Evolutionary conservation across 345 rosid genomes (phyloP).

Genomic region (Lumnitzera racemosa): DNA sequence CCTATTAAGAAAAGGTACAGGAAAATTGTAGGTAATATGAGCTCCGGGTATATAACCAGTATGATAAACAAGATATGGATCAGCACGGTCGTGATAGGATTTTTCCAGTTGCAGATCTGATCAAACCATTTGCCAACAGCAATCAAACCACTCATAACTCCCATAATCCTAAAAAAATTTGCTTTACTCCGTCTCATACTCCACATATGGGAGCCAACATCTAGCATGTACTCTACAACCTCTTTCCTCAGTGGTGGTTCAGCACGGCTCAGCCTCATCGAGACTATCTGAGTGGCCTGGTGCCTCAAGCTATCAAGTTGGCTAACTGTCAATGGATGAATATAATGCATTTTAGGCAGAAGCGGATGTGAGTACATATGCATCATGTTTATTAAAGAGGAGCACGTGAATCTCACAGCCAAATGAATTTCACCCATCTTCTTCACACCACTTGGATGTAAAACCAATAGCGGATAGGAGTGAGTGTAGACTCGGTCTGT

Average conservation of each 20-base stretch:
- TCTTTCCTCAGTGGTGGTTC: slow-evolving; percentile 44
- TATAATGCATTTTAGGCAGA: slow-evolving; percentile 34
- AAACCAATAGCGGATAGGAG: slow-evolving; percentile 38
- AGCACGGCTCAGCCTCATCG: slow-evolving; percentile 25
- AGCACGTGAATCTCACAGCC: slow-evolving; percentile 38
- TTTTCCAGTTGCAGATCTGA: slow-evolving; percentile 30
- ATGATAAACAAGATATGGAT: slow-evolving; percentile 24
- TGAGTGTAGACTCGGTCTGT: slow-evolving; percentile 32
- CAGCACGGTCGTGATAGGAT: slow-evolving; percentile 26
- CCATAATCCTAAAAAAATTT: slow-evolving; percentile 30
- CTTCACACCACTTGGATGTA: slow-evolving; percentile 36
- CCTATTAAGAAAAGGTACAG: slow-evolving; percentile 33
- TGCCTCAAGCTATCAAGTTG: slow-evolving; percentile 37
- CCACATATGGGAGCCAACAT: slow-evolving; percentile 28
- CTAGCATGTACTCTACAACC: slow-evolving; percentile 50
- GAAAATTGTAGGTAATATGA: slow-evolving; percentile 26
- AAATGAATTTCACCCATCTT: slow-evolving; percentile 49
- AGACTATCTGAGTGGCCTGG: slow-evolving; percentile 27
- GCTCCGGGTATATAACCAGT: slow-evolving; percentile 24
- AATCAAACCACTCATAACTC: slow-evolving; percentile 15
- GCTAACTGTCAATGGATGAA: slow-evolving; percentile 29
- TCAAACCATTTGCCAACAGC: slow-evolving; percentile 31
- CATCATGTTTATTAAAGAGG: slow-evolving; percentile 23
- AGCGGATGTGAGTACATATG: slow-evolving; percentile 32
- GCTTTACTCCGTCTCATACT: slow-evolving; percentile 41